Evolutionary conservation across 2,329 filamentous ascomycete genomes (phyloP).

Genomic region (Bipolaris victoriae): DNA sequence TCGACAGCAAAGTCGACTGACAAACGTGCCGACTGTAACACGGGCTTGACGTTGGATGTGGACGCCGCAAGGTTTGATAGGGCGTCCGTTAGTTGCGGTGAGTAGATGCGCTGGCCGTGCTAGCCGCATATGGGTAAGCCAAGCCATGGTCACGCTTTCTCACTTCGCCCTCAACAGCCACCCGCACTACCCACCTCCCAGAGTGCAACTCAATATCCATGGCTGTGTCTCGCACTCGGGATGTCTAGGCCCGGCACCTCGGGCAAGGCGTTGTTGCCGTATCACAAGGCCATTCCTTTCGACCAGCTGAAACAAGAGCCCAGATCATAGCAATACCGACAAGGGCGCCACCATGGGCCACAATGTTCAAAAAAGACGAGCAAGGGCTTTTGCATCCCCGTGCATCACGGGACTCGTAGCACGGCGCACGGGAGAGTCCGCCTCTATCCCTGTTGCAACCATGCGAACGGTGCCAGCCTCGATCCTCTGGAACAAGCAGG

Average conservation of each 20-base stretch:
- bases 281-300: conserved; percentile 31
- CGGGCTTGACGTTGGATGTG: conserved; percentile 45
- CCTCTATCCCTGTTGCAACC: conserved; percentile 31
- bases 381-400: conserved; percentile 12
- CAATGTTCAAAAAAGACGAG: conserved; percentile 4
- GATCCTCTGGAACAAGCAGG: conserved; percentile 17
- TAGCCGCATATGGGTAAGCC: conserved; percentile 25
- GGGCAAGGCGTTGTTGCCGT: conserved; percentile 30
- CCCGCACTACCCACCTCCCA: conserved; percentile 25
- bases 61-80: conserved; percentile 41
- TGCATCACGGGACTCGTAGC: conserved; percentile 35
- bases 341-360: conserved; percentile 29
- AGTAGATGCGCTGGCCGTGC: conserved; percentile 47
- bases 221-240: conserved; percentile 30
- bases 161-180: conserved; percentile 35
- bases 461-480: conserved; percentile 47
- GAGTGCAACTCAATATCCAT: conserved; percentile 22
- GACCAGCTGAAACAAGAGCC: conserved; percentile 41
- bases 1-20: conserved; percentile 32
- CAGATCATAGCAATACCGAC: conserved; percentile 19
- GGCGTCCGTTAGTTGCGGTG: conserved; percentile 42
- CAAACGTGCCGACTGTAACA: conserved; percentile 47
- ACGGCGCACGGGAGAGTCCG: conserved; percentile 33
- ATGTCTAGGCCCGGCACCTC: conserved; percentile 31
- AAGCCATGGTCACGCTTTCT: conserved; percentile 39